Conservation (phyloP, 768 basidiomycete genomes). For the Pleurotus djamor region DNA sequence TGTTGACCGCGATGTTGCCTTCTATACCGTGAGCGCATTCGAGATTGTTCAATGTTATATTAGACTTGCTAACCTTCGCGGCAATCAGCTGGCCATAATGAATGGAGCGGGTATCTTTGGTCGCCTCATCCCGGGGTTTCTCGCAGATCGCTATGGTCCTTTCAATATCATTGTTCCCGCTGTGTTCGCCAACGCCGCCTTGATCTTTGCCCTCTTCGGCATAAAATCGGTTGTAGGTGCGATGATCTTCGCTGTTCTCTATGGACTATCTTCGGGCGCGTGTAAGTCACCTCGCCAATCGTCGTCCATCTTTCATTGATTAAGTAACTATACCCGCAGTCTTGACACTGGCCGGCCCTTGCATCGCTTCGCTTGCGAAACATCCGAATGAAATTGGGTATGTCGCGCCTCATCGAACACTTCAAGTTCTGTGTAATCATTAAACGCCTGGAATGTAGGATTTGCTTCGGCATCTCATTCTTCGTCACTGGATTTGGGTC, state of each 20-base stretch:
- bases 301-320: too few species aligned
- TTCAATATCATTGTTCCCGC: constrained; percentile 23
- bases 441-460: neutral
- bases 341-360: neutral
- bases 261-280: constrained; percentile 36
- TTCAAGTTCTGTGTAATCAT: neutral
- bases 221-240: constrained; percentile 24
- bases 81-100: constrained; percentile 21
- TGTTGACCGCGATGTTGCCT: constrained; percentile 19
- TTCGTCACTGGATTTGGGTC: neutral
- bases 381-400: neutral
- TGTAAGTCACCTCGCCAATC: constrained; percentile 5
- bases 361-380: neutral
- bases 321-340: neutral
- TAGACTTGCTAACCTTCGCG: neutral
- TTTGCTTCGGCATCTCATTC: constrained; percentile 5
- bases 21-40: constrained; percentile 27
- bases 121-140: constrained; percentile 17
- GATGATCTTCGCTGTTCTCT: constrained; percentile 33
- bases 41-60: too few species aligned
- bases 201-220: constrained; percentile 34
- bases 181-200: constrained; percentile 20
- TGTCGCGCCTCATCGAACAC: neutral
- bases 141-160: constrained; percentile 17
- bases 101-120: constrained; percentile 20